Evolutionary conservation across 148 eudicot species (phyloP).

Genomic region (Chenopodium quinoa): DNA sequence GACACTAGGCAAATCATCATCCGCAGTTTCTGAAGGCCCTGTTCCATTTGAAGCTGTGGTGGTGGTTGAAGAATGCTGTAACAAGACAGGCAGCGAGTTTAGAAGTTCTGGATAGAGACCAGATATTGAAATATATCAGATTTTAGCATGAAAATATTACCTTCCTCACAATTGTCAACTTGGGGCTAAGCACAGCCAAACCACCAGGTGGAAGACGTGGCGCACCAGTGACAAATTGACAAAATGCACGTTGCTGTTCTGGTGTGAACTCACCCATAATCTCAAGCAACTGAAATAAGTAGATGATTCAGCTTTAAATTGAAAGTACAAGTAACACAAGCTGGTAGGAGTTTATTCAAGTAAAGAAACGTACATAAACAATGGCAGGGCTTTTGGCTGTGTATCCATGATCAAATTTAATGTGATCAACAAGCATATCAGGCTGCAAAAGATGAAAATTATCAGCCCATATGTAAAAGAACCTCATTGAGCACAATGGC

Average conservation of each 20-base stretch:
- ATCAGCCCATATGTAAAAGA: conserved; percentile 7
- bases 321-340: conserved; percentile 1
- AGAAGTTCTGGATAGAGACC: neutral
- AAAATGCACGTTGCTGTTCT: conserved; percentile 91
- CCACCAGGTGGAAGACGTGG: conserved; percentile 98
- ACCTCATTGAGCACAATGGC: conserved; percentile 1
- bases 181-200: conserved; percentile 80
- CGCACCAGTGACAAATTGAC: conserved; percentile 97
- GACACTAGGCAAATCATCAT: conserved; percentile 93
- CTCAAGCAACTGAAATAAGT: conserved; percentile 63
- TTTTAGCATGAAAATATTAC: conserved; percentile 29
- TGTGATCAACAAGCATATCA: conserved; percentile 81
- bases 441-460: conserved; percentile 53
- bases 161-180: conserved; percentile 96
- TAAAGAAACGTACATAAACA: conserved; percentile 45
- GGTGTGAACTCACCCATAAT: conserved; percentile 91
- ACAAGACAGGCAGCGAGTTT: neutral
- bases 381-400: conserved; percentile 96
- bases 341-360: neutral
- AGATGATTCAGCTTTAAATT: neutral
- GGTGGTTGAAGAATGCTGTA: conserved; percentile 67
- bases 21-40: conserved; percentile 62
- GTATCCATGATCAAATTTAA: conserved; percentile 98
- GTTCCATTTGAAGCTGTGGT: conserved; percentile 46
- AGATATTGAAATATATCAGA: neutral